Percentiles rank a stretch among this genome's conserved stretches.
phyloP scores from a whole-genome alignment of 2,329 filamentous ascomycete genomes.

The Gliomastix tumulicola region DNA sequence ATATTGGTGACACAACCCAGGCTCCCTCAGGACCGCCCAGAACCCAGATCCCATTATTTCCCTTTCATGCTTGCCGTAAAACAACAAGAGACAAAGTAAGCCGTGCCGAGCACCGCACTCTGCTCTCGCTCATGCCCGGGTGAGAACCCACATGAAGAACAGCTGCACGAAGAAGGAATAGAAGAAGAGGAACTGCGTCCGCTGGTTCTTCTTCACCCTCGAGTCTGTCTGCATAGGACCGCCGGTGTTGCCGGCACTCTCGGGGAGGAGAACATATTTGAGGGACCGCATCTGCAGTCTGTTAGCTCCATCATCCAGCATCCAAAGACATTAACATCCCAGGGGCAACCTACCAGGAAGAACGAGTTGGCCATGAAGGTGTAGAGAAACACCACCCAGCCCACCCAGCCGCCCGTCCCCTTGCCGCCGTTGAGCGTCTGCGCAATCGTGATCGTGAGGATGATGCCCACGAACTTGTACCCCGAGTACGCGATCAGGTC shows the following conservation, averaged over 20 bases:
- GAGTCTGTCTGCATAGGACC: slow-evolving; percentile 66
- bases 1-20: neutral
- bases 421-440: slow-evolving; percentile 72
- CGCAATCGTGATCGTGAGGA: slow-evolving; percentile 74
- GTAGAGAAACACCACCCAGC: slow-evolving; percentile 85
- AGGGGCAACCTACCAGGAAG: slow-evolving; percentile 69
- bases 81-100: too few relatives aligned
- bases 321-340: too few relatives aligned
- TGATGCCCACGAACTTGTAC: slow-evolving; percentile 98
- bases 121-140: slow-evolving; percentile 30
- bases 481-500: slow-evolving; percentile 94
- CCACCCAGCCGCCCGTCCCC: slow-evolving; percentile 80
- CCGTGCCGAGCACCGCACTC: too few relatives aligned
- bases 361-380: slow-evolving; percentile 92
- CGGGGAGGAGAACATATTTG: slow-evolving; percentile 90
- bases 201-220: slow-evolving; percentile 75
- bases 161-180: slow-evolving; percentile 95
- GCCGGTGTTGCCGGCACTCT: slow-evolving; percentile 60
- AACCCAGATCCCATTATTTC: too few relatives aligned
- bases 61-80: too few relatives aligned
- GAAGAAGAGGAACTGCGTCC: slow-evolving; percentile 87
- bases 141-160: slow-evolving; percentile 81
- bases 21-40: too few relatives aligned
- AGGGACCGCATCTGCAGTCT: slow-evolving; percentile 77
- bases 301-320: too few relatives aligned